Evolutionary conservation across 441 rosid genomes (phyloP), one percentile per base, ranked within the genome.

Genomic region (Daphne laureola): DNA sequence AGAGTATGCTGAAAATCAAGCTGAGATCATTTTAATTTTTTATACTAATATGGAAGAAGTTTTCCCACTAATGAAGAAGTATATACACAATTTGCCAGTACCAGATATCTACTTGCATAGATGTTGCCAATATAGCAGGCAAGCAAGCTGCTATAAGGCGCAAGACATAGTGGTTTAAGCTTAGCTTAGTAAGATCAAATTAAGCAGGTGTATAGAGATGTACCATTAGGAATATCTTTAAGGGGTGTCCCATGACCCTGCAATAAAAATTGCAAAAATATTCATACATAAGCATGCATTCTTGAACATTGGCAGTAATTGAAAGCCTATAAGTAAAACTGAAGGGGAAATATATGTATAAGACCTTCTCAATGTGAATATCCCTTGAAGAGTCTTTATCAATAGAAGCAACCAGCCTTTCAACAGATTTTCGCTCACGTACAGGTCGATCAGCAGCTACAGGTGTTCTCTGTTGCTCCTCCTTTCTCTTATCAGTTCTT

Each of bases 171-270:
- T 31, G 9, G 5, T 3, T 6, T 31, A 31, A 31, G 36, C 6
- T 31, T 31, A 31, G 36, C 36, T 31, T 31, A 3, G 36, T 5
- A 31, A 31, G 9, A 8, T 31, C 5, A 31, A 31, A 9, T 31
- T 31, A 5, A 31, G 9, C 38, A 27, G 21, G 38, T 17, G 42
- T 17, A 59, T 2, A 6, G 13, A 58, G 57, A 53, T 83, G 65
- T 79, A 93, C 98, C 97, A 63, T 83, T 85, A 53, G 98, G 97
- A 61, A 92, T 92, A 70, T 89, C 96, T 69, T 83, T 89, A 65
- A 92, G 78, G 17, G 80, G 80, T 36, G 78, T 83, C 53, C 98
- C 98, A 64, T 51, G 75, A 48, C 98, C 98, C 98, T 92, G 92
- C 71, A 71, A 74, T 65, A 66, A 60, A 44, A 70, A 80, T 59